A percentile compares a stretch with the other conserved stretches of the same genome.
phyloP scores from a whole-genome alignment of 257 asterid genomes.

The Cordia subcordata region DNA sequence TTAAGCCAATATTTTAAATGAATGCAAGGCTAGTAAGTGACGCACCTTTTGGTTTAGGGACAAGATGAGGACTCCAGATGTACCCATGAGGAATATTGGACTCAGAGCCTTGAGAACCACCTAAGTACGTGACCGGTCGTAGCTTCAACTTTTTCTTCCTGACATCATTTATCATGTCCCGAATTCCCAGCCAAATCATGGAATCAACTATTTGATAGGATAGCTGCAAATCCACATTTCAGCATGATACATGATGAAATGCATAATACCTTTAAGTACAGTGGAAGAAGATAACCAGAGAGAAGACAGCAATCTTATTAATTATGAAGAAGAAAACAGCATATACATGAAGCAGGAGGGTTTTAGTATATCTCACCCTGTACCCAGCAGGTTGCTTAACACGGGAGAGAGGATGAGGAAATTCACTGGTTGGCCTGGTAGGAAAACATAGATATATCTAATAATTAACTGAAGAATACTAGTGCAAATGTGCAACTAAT shows the following conservation, averaged over 20 bases:
- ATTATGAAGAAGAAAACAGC: constrained; percentile 3
- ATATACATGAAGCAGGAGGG: constrained; percentile 9
- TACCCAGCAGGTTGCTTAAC: constrained; percentile 96
- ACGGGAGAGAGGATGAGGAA: constrained; percentile 96
- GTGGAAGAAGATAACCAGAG: neutral
- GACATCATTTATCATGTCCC: constrained; percentile 89
- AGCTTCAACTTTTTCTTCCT: constrained; percentile 89
- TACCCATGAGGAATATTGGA: constrained; percentile 86
- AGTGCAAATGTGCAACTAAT: too few relatives aligned
- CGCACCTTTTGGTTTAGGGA: constrained; percentile 94
- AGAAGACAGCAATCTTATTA: neutral
- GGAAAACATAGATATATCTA: constrained; percentile 11
- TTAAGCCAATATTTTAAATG: neutral
- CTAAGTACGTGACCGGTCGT: constrained; percentile 86
- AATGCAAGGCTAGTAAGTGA: neutral
- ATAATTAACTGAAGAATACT: constrained; percentile 8
- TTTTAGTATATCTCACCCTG: constrained; percentile 50
- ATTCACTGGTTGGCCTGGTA: constrained; percentile 94
- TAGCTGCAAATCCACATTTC: constrained; percentile 57
- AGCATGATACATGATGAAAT: constrained; percentile 20
- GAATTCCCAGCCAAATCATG: constrained; percentile 93
- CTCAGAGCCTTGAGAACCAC: constrained; percentile 86
- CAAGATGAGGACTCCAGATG: constrained; percentile 99
- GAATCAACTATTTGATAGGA: constrained; percentile 97
- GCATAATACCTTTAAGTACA: neutral